Conservation (phyloP, 1,284 basidiomycete genomes). For the Leccinum solheimii region DNA sequence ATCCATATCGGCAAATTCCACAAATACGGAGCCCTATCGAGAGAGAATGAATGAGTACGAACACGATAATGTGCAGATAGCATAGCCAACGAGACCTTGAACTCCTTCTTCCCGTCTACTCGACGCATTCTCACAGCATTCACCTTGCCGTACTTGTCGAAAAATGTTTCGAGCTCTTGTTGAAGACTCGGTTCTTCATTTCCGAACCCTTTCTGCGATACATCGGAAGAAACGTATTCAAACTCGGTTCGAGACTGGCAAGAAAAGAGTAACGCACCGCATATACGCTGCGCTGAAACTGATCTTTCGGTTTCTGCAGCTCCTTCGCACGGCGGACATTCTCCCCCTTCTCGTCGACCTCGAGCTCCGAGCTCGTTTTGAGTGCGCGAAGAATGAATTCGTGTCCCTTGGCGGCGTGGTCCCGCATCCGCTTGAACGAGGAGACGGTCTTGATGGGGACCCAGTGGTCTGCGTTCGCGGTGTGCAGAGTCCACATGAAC, state of each 20-base stretch:
- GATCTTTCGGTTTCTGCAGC: slow-evolving; percentile 70
- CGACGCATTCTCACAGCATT: slow-evolving; percentile 89
- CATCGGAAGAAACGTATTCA: not conserved
- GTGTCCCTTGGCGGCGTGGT: slow-evolving; percentile 59
- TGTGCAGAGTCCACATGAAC: slow-evolving; percentile 93
- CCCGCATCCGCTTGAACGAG: slow-evolving; percentile 96
- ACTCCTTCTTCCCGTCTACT: slow-evolving; percentile 67
- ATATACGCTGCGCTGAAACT: slow-evolving; percentile 80
- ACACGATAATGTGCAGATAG: not conserved
- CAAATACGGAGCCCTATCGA: slow-evolving; percentile 85
- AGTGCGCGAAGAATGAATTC: slow-evolving; percentile 71
- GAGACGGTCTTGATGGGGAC: slow-evolving; percentile 85
- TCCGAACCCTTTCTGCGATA: slow-evolving; percentile 83
- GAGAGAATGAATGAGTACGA: not conserved
- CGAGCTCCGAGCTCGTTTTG: slow-evolving; percentile 64
- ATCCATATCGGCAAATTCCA: slow-evolving; percentile 80
- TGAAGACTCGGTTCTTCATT: slow-evolving; percentile 75
- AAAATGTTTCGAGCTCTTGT: slow-evolving; percentile 79
- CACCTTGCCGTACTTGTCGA: slow-evolving; percentile 78
- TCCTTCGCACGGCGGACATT: slow-evolving; percentile 76
- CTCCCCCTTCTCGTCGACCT: slow-evolving; percentile 72
- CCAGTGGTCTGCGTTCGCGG: slow-evolving; percentile 83
- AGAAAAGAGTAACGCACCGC: slow-evolving; percentile 56
- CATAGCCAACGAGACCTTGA: slow-evolving; percentile 61
- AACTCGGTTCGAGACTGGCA: not conserved